These are phyloP conservation scores for Hemerocallis citrina DNA, from an alignment of 106 monocot genomes.

Conservation along the genomic window DNA sequence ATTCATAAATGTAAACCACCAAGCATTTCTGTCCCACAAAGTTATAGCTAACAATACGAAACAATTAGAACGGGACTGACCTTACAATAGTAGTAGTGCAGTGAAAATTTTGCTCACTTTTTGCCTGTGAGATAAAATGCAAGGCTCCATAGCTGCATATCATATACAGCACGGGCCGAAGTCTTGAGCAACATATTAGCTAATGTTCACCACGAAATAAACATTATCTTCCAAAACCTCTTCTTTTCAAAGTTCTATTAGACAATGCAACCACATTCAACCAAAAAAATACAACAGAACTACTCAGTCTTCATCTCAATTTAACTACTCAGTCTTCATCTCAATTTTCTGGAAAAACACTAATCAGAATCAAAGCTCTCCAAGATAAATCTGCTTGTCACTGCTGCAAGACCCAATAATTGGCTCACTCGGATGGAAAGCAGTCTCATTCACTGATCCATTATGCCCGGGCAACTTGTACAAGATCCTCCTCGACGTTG, in stretches of 20 bases:
- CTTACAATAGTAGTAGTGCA: too few species aligned
- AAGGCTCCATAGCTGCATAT: too few species aligned
- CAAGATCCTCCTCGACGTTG: conserved; percentile 80
- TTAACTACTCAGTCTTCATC: neutral
- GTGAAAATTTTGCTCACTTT: too few species aligned
- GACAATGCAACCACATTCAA: neutral
- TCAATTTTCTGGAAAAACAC: neutral
- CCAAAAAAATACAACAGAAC: neutral
- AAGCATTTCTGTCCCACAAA: too few species aligned
- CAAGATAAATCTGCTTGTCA: conserved; percentile 92
- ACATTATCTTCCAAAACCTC: neutral
- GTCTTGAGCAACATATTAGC: too few species aligned
- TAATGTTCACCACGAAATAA: neutral
- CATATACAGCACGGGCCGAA: too few species aligned
- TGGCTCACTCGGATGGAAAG: conserved; percentile 86
- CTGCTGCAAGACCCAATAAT: conserved; percentile 90
- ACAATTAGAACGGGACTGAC: too few species aligned
- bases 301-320: neutral
- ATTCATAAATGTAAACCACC: too few species aligned
- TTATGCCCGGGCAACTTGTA: conserved; percentile 97
- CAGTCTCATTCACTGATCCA: conserved; percentile 95
- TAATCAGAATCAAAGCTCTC: conserved; percentile 54
- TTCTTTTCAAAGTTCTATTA: neutral
- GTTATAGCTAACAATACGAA: too few species aligned
- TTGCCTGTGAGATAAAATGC: too few species aligned